Conservation (phyloP, 129 eudicot genomes). For the Tagetes erecta region DNA sequence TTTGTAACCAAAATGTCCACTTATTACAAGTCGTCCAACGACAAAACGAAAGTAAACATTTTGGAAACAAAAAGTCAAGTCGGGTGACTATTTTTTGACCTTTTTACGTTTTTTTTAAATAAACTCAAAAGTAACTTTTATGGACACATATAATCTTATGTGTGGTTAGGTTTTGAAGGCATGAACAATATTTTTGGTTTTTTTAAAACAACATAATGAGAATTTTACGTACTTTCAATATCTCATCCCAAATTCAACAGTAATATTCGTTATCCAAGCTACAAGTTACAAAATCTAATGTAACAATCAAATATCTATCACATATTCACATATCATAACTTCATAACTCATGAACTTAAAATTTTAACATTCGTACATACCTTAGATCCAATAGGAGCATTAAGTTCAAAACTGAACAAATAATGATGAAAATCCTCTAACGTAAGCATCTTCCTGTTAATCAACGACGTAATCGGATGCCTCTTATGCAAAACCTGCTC, state of each 20-base stretch:
- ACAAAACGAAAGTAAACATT: no score
- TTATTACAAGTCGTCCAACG: no score
- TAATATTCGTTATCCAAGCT: neutral
- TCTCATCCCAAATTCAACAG: neutral
- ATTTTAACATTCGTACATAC: conserved; percentile 26
- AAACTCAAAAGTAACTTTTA: no score
- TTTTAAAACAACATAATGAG: no score
- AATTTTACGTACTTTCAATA: neutral
- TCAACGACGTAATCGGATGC: conserved; percentile 52
- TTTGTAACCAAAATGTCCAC: no score
- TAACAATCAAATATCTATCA: neutral
- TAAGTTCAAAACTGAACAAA: conserved; percentile 68
- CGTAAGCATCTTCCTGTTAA: conserved; percentile 54
- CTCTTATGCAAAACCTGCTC: conserved; percentile 60
- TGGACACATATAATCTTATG: no score
- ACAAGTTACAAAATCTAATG: neutral
- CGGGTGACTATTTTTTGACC: no score
- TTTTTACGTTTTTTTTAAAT: no score
- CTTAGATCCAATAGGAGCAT: conserved; percentile 62
- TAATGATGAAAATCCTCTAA: conserved; percentile 76
- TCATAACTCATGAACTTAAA: neutral
- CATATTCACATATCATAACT: neutral
- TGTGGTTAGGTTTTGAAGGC: no score
- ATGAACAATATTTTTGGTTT: no score
- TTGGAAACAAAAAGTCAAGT: no score